phyloP scores from a whole-genome alignment of 257 asterid genomes.

The Nicotiana benthamiana region DNA sequence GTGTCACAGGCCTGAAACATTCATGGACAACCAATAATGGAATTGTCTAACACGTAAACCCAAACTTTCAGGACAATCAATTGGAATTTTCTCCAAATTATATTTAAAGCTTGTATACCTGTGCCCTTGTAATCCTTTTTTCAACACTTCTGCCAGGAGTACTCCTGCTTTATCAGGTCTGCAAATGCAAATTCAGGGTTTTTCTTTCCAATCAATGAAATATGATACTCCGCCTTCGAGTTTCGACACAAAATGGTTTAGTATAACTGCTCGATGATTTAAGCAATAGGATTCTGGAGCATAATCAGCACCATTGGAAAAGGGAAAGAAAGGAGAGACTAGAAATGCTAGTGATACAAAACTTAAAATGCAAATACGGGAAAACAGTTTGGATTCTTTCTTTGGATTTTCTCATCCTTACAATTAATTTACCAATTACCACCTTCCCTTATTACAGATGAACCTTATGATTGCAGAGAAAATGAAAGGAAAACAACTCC shows the following conservation, averaged over 20 bases:
- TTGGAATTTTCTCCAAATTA: not conserved
- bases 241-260: not conserved
- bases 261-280: not conserved
- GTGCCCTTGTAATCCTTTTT: conserved; percentile 79
- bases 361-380: not conserved
- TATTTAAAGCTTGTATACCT: conserved; percentile 31
- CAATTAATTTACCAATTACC: not conserved
- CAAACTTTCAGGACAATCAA: not conserved
- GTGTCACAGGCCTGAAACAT: conserved; percentile 92
- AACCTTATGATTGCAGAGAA: not conserved
- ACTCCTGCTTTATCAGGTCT: conserved; percentile 95
- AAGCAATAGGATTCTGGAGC: not conserved
- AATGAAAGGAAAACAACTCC: not conserved
- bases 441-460: not conserved
- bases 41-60: not conserved
- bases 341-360: not conserved
- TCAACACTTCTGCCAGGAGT: conserved; percentile 78
- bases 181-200: conserved; percentile 11
- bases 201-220: not conserved
- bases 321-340: not conserved
- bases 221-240: not conserved
- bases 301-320: not conserved
- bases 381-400: not conserved
- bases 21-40: conserved; percentile 10
- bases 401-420: not conserved